Percentiles rank a stretch among this genome's conserved stretches.
Conservation (phyloP, 495 filamentous ascomycete species). For the Astrothelium macrocarpum region DNA sequence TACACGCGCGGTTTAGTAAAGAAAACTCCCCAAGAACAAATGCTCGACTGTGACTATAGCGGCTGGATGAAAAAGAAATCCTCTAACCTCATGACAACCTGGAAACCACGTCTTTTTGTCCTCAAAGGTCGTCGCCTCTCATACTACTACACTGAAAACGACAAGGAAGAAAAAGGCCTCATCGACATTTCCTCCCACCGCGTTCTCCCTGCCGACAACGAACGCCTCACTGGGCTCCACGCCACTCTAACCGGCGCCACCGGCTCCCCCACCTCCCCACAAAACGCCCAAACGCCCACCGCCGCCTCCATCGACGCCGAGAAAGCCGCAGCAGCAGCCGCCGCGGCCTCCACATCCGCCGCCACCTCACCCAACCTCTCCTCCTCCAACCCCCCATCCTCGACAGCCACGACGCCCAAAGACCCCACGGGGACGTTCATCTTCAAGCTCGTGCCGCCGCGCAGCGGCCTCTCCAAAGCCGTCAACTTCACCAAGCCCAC, state of each 20-base stretch:
- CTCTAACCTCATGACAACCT: constrained; percentile 87
- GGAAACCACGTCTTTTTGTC: constrained; percentile 92
- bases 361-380: constrained; percentile 24
- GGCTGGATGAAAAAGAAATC: constrained; percentile 99
- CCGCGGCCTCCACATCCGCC: constrained; percentile 19
- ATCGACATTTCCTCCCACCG: constrained; percentile 97
- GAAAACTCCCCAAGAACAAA: constrained; percentile 73
- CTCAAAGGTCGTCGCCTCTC: constrained; percentile 82
- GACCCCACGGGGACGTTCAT: constrained; percentile 59
- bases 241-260: constrained; percentile 84
- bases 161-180: constrained; percentile 83
- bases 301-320: constrained; percentile 31
- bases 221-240: constrained; percentile 79
- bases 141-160: constrained; percentile 92
- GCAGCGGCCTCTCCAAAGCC: constrained; percentile 73
- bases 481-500: constrained; percentile 96
- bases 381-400: constrained; percentile 12
- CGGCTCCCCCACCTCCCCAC: constrained; percentile 62
- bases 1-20: constrained; percentile 81
- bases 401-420: constrained; percentile 15
- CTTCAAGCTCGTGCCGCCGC: constrained; percentile 94
- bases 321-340: constrained; percentile 32
- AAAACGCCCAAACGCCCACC: constrained; percentile 51
- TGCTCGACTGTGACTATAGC: constrained; percentile 79
- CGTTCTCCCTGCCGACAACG: constrained; percentile 89